These are phyloP conservation scores for Lagenaria siceraria DNA, from an alignment of 306 rosid genomes.

Conservation along the genomic window DNA sequence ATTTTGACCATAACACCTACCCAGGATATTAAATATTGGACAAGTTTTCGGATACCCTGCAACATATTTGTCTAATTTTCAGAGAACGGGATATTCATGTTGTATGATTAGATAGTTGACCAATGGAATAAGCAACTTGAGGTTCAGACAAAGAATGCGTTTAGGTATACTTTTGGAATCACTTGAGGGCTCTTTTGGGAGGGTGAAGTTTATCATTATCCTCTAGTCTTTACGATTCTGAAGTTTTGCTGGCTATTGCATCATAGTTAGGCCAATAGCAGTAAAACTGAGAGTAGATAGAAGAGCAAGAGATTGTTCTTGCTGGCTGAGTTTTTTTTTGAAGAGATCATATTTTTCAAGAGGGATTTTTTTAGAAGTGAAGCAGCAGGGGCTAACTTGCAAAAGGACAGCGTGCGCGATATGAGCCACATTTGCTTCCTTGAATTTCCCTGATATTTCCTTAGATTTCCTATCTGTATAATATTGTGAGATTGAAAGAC, in stretches of 20 bases:
- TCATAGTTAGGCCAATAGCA: background rate
- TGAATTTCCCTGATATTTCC: background rate
- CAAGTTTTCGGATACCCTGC: background rate
- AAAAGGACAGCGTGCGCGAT: background rate
- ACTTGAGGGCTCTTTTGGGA: background rate
- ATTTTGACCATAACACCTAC: background rate
- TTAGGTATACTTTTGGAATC: background rate
- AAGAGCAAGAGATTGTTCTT: background rate
- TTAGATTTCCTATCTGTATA: background rate
- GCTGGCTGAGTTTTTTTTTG: background rate
- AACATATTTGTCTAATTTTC: background rate
- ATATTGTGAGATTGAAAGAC: background rate
- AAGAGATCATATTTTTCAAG: background rate
- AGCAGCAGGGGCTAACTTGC: background rate
- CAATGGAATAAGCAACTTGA: background rate
- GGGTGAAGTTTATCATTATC: background rate
- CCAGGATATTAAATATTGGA: background rate
- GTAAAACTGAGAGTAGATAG: background rate
- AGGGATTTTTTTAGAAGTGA: background rate
- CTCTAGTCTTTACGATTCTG: background rate
- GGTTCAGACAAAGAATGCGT: background rate
- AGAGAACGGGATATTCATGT: background rate
- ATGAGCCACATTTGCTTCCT: background rate
- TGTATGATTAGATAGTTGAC: background rate
- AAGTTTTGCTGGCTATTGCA: background rate